Base-by-base conservation (phyloP, 805 yeast species). In the Candida awuae region DNA sequence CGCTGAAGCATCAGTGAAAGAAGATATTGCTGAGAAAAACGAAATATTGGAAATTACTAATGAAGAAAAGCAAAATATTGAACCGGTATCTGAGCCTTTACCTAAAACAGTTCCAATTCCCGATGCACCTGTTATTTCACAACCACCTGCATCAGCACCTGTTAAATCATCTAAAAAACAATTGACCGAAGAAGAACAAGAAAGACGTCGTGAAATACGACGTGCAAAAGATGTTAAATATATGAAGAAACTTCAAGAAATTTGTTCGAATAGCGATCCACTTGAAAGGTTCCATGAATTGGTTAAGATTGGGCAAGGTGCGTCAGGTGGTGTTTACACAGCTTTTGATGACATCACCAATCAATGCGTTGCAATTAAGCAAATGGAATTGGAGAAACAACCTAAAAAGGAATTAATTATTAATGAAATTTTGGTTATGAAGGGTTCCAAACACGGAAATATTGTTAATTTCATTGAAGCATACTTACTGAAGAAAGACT, bases 371-470 rank as follows among this genome's bases (percentile, higher is more conserved):
- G 99, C 99, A 8, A 84, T 92, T 51, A 92, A 92, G 58, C 97
- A 92, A 65, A 92, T 92, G 95, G 86, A 86, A 52, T 65, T 92
- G 39, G 94, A 84, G 49, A 82, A 81, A 52, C 99, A 92, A 61
- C 97, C 97, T 8, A 84, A 88, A 67, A 90, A 90, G 59, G 97
- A 92, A 54, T 68, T 90, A 34, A 92, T 92, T 51, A 84, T 92
- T 41, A 90, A 88, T 61, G 99, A 92, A 58, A 92, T 92, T 45
- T 65, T 87, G 50, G 98, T 94, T 36, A 92, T 92, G 97, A 85
- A 82, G 56, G 95, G 87, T 19, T 75, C 87, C 38, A 78, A 75
- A 51, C 98, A 92, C 58, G 76, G 77, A 35, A 92, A 92, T 56
- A 92, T 92, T 61, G 98, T 92, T 42, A 92, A 92, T 59, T 92